These are phyloP conservation scores for Backusella psychrophila DNA, from an alignment of 192 early-diverging fungal species.

Conservation along the genomic window DNA sequence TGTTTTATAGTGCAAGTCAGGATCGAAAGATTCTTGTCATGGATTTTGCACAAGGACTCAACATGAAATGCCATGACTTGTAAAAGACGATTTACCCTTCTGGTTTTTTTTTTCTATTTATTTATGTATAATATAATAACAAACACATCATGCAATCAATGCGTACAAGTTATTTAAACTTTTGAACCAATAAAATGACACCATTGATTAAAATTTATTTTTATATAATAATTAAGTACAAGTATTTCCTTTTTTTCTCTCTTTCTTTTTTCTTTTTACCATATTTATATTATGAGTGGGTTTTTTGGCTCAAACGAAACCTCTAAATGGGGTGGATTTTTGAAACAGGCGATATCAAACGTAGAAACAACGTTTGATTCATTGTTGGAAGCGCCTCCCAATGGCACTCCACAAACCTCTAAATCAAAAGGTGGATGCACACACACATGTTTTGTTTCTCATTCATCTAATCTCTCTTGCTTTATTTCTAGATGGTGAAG, in stretches of 20 bases:
- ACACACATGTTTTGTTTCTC: not conserved
- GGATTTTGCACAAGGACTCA: constrained; percentile 40
- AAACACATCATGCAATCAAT: not conserved
- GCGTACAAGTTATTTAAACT: not conserved
- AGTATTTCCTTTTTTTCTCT: not conserved
- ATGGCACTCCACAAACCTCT: not conserved
- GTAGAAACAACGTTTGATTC: constrained; percentile 77
- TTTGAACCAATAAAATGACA: not conserved
- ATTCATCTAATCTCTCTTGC: not conserved
- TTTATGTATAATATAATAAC: not conserved
- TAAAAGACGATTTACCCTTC: not conserved
- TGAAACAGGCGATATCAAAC: constrained; percentile 72
- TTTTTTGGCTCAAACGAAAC: constrained; percentile 18
- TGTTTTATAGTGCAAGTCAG: constrained; percentile 37
- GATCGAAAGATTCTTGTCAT: constrained; percentile 41
- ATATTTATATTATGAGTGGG: constrained; percentile 13
- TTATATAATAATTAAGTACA: not conserved
- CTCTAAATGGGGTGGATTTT: constrained; percentile 58
- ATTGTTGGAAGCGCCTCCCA: constrained; percentile 50
- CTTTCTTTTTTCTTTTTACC: not conserved
- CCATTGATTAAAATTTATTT: not conserved
- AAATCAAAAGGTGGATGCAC: not conserved
- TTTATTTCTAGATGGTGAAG: constrained; percentile 10
- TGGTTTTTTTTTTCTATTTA: not conserved
- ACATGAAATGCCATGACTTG: constrained; percentile 19